Evolutionary conservation across 371 early-diverging fungal genomes (phyloP).

Genomic region (Smittium culicis): DNA sequence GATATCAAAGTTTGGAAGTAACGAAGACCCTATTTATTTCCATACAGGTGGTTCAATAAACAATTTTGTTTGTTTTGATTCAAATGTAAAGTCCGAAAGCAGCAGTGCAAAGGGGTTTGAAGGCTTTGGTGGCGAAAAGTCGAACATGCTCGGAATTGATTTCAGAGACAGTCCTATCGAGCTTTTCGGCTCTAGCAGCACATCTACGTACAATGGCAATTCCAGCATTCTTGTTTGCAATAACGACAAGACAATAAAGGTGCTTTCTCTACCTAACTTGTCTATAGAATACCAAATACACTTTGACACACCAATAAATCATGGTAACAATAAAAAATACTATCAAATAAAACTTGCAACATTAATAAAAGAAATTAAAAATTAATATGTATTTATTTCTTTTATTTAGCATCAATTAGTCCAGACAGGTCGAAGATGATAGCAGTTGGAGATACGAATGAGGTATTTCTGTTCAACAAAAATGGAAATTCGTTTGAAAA

Average conservation of each 20-base stretch:
- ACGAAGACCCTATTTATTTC: too few relatives aligned
- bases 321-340: slow-evolving; percentile 24
- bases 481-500: slow-evolving; percentile 37
- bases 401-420: slow-evolving; percentile 44
- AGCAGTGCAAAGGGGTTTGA: too few relatives aligned
- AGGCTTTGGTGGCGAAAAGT: too few relatives aligned
- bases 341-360: background rate
- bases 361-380: background rate
- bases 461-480: slow-evolving; percentile 52
- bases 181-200: too few relatives aligned
- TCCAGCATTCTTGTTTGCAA: slow-evolving; percentile 70
- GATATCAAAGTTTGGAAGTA: too few relatives aligned
- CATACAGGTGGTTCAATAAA: too few relatives aligned
- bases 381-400: slow-evolving; percentile 9
- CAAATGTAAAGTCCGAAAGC: too few relatives aligned
- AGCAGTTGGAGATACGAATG: slow-evolving; percentile 60
- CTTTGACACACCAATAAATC: slow-evolving; percentile 54
- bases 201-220: too few relatives aligned
- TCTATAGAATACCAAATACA: slow-evolving; percentile 37
- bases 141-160: too few relatives aligned
- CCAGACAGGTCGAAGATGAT: slow-evolving; percentile 54
- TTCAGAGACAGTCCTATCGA: too few relatives aligned
- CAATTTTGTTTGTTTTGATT: too few relatives aligned
- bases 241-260: slow-evolving; percentile 66
- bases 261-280: slow-evolving; percentile 45